These are phyloP conservation scores for Linanthus parryae DNA, from an alignment of 148 eudicot species.

Conservation along the genomic window DNA sequence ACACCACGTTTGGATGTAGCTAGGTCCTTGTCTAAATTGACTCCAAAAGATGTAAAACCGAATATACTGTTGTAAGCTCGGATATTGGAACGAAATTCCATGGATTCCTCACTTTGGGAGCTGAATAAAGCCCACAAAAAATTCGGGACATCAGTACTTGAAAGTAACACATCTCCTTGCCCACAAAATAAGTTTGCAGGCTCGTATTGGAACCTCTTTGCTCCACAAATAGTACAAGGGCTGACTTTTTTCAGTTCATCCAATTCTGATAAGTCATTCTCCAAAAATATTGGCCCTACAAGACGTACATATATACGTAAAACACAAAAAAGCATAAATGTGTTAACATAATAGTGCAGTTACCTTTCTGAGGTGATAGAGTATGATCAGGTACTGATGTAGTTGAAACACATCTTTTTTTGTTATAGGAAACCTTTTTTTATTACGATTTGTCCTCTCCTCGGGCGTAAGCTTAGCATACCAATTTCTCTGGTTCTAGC, in stretches of 20 bases:
- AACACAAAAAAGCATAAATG: too few species aligned
- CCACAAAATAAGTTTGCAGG: background rate
- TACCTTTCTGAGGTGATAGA: too few species aligned
- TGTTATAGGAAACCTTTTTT: too few species aligned
- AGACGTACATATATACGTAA: too few species aligned
- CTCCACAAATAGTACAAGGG: background rate
- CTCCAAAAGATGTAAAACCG: background rate
- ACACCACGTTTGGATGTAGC: background rate
- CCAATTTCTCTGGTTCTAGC: too few species aligned
- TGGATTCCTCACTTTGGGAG: background rate
- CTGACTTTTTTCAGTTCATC: background rate
- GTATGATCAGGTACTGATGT: too few species aligned
- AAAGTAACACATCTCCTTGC: background rate
- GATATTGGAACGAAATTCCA: background rate
- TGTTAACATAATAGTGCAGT: too few species aligned
- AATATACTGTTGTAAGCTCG: background rate
- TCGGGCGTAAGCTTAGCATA: too few species aligned
- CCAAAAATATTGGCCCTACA: too few species aligned
- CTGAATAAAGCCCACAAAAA: background rate
- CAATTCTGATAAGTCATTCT: background rate
- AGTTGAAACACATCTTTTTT: too few species aligned
- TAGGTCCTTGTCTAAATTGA: background rate
- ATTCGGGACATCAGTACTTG: background rate
- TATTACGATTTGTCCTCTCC: too few species aligned
- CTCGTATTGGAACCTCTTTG: background rate